Conservation (phyloP, 208 protist genomes). For the Trichomonas gallinae region DNA sequence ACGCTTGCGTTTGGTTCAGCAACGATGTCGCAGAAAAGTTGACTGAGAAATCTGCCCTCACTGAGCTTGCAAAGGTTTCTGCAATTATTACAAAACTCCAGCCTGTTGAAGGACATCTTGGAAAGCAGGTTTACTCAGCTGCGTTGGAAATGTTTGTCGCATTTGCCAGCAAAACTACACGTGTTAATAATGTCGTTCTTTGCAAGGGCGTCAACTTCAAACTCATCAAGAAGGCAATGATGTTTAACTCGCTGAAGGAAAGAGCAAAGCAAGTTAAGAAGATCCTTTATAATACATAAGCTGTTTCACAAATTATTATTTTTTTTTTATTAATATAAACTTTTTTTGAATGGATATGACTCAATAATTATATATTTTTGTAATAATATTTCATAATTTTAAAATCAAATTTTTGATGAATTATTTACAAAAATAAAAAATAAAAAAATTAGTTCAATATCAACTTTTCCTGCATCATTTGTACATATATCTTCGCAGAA, state of each 20-base stretch:
- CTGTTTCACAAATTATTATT: background rate
- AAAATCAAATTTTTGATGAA: no score
- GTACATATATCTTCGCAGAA: no score
- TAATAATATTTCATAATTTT: no score
- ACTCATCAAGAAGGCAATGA: background rate
- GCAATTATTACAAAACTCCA: background rate
- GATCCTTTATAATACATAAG: background rate
- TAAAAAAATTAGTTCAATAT: no score
- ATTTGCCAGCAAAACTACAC: background rate
- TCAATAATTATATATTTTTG: no score
- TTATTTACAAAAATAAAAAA: no score
- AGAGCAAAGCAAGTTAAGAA: background rate
- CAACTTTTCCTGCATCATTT: no score
- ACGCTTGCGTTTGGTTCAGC: background rate
- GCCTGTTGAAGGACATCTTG: background rate
- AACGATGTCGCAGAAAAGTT: background rate
- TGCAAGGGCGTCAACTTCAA: background rate
- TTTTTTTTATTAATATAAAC: background rate
- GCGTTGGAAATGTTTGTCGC: background rate
- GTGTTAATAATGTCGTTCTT: background rate
- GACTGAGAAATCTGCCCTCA: background rate
- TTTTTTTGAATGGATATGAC: no score
- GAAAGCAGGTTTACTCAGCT: background rate
- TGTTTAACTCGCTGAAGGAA: background rate
- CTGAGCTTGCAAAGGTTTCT: background rate